Evolutionary conservation across 164 flowering plant species (phyloP), one percentile per base, ranked within the genome.

Genomic region (Warburgia ugandensis): DNA sequence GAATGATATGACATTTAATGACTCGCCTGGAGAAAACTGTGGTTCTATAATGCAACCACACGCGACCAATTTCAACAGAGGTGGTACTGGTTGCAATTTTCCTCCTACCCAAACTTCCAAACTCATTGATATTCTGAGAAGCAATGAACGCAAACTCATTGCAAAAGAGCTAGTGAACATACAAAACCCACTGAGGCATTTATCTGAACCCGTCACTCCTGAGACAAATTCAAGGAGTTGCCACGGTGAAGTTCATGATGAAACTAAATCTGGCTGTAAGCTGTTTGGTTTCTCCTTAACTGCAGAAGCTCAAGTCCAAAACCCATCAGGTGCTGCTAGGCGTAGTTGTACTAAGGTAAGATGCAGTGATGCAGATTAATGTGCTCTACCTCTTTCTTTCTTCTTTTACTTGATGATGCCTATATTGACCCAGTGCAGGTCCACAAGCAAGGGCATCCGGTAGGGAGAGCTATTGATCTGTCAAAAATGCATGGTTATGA

Each of bases 361-460:
- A 47, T 49, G 48, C 29, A 22, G 6, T 48, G 20, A 48, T 10
- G 12, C 50, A 46, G 31, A 25, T 26, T 12, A 13, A 22, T 23
- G 5, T 11, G 4, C 31, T 31, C 13, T 3, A 33, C 13, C 21
- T 11, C 21, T 13, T 5, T 22, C 2, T 50, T 21, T 9, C 9
- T 28, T 9, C 19, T n/a, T 29, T 14, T n/a, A n/a, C n/a, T n/a
- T n/a, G n/a, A n/a, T n/a, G n/a, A n/a, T 26, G 20, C 31, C 8
- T 3, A 27, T 39, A 12, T 20, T 27, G 52, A 58, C 50, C 47
- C 29, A 29, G 45, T 68, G 59, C 69, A 91, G 96, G 96, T 91
- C 73, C 95, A 87, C 78, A 91, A 83, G 69, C 96, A 91, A 81
- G 97, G 97, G 8, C 83, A 71, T 65, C 52, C 77, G 66, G 92